Evolutionary conservation across 1,284 basidiomycete species (phyloP).

Genomic region (Neonothopanus nambi): DNA sequence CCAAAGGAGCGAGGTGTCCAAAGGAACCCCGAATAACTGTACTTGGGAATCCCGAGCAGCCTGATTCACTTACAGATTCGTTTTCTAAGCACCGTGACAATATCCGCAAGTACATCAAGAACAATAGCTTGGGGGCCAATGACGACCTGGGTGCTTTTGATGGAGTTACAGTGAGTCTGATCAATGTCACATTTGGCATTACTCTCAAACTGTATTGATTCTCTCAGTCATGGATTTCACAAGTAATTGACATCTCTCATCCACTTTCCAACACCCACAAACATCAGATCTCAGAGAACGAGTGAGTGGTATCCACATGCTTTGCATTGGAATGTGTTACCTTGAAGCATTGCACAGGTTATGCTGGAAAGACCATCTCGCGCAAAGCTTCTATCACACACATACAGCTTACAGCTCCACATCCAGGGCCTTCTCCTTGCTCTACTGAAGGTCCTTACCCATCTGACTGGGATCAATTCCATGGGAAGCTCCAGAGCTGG

Average conservation of each 20-base stretch:
- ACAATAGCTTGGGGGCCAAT: neutral
- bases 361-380: neutral
- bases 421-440: neutral
- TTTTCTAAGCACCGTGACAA: neutral
- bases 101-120: neutral
- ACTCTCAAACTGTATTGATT: neutral
- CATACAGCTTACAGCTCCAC: neutral
- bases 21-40: no score
- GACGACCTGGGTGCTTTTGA: neutral
- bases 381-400: neutral
- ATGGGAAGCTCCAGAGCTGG: conserved; percentile 1
- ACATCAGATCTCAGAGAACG: neutral
- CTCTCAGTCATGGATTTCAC: neutral
- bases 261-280: neutral
- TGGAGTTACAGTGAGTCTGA: neutral
- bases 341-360: neutral
- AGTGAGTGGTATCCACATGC: neutral
- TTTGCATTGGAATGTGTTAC: neutral
- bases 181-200: no score
- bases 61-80: no score
- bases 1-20: no score
- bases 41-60: neutral
- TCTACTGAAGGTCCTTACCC: neutral
- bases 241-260: neutral
- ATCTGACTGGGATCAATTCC: neutral